Percentiles rank a stretch among this genome's conserved stretches.
Evolutionary conservation across 2,329 filamentous ascomycete genomes (phyloP).

Genomic region (Fusarium mangiferae): DNA sequence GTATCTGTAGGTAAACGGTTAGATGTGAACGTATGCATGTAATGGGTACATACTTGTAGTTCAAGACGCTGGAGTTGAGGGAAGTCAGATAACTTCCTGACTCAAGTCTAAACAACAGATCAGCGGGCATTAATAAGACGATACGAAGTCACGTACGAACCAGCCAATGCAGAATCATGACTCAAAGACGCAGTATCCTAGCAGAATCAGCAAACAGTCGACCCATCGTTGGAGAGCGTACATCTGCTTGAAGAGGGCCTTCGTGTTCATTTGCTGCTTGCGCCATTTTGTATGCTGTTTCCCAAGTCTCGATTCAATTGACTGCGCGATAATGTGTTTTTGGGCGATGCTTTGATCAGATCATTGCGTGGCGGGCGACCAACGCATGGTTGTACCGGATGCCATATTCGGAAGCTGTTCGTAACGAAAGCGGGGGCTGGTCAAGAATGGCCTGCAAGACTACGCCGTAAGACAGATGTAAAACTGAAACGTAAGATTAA

Average conservation of each 20-base stretch:
- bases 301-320: fast-evolving
- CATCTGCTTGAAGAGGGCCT: constrained; percentile 7
- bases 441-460: no score
- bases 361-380: not conserved
- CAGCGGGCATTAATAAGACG: not conserved
- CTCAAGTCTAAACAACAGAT: not conserved
- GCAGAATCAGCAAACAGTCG: not conserved
- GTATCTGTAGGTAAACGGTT: fast-evolving
- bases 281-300: not conserved
- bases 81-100: constrained; percentile 3
- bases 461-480: not conserved
- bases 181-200: not conserved
- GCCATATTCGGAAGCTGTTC: not conserved
- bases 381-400: not conserved
- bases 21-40: not conserved
- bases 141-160: not conserved
- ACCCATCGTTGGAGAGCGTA: fast-evolving
- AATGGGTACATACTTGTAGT: constrained; percentile 3
- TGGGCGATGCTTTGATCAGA: not conserved
- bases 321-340: not conserved
- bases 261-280: not conserved
- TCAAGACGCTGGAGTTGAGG: constrained; percentile 6
- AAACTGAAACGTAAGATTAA: no score
- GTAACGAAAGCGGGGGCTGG: fast-evolving
- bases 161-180: not conserved